phyloP scores from a whole-genome alignment of 1,139 yeast species.

The Taphrina wiesneri region DNA sequence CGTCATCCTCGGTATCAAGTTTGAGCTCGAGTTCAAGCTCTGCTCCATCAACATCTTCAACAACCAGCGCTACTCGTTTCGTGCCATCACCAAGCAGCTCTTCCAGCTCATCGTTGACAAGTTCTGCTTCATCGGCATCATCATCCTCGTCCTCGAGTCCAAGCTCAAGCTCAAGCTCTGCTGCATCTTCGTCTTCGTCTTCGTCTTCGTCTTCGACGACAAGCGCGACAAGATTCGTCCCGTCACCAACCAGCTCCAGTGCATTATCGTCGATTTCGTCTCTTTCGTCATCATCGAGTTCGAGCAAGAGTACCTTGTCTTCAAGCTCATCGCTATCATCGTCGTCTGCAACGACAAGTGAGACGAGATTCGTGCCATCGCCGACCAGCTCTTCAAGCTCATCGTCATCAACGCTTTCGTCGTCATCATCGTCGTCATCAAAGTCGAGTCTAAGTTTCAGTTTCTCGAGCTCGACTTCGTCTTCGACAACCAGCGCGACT shows the following conservation, averaged over 20 bases:
- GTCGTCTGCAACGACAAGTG: no score
- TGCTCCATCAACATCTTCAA: neutral
- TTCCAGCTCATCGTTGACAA: no score
- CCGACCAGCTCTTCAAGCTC: no score
- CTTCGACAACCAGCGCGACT: neutral
- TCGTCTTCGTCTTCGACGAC: neutral
- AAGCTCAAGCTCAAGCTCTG: neutral
- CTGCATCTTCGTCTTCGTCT: no score
- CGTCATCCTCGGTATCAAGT: no score
- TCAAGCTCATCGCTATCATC: no score
- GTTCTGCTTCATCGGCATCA: neutral
- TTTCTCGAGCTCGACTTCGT: neutral
- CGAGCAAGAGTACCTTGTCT: no score
- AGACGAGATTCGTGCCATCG: no score
- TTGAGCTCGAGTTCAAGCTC: neutral
- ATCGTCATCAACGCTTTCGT: neutral
- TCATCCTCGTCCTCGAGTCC: neutral
- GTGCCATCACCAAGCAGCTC: no score
- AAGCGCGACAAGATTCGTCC: neutral
- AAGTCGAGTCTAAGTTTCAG: neutral
- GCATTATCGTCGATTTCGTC: no score
- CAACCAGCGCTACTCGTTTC: neutral
- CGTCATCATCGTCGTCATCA: neutral
- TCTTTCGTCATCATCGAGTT: neutral
- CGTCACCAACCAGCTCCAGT: no score